Evolutionary conservation across 2,329 filamentous ascomycete genomes (phyloP), one percentile per base, ranked within the genome.

Genomic region (Cladosporium oxysporum): DNA sequence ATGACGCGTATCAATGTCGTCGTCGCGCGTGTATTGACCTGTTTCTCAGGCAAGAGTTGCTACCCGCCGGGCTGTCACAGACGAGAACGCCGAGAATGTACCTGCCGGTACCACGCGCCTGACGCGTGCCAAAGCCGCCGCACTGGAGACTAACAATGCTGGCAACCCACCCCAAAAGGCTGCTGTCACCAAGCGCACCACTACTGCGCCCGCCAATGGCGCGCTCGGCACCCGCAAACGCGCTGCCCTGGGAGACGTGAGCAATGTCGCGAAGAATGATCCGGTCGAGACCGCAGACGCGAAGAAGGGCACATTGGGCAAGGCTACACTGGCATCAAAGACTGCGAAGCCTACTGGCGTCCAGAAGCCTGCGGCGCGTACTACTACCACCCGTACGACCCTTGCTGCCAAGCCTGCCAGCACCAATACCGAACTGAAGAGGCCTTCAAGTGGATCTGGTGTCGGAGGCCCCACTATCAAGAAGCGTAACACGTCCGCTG

Each of bases 1-100:
- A 69, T 68, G 74, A 41, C 61, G 49, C 49, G 61, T 63, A 35
- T 18, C 18, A 41, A 18, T 5, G n/a, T 23, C 26, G 33, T 47
- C 62, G 28, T 37, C 29, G 55, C 14, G 28, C 7, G 21, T 37
- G 10, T 58, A 58, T 79, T 83, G 83, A 85, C 79, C 72, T 68
- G 69, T 72, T 58, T 68, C 71, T 49, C 75, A 90, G 90, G 86
- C 85, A 83, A 90, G 91, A 80, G 83, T 87, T 77, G 57, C 57
- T 44, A 87, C 90, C 80, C 86, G 88, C 78, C 90, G 93, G 81
- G 86, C 88, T 78, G 86, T 90, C 74, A 90, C 90, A 71, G 95
- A 96, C 80, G 93, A 97, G 84, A 97, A 97, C 78, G 94, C 97
- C 79, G 95, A 97, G 83, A 96, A 97, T 79, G 60, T 55, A 33